Evolutionary conservation across 768 basidiomycete genomes (phyloP), one percentile per base, ranked within the genome.

Genomic region (Kwoniella dendrophila): DNA sequence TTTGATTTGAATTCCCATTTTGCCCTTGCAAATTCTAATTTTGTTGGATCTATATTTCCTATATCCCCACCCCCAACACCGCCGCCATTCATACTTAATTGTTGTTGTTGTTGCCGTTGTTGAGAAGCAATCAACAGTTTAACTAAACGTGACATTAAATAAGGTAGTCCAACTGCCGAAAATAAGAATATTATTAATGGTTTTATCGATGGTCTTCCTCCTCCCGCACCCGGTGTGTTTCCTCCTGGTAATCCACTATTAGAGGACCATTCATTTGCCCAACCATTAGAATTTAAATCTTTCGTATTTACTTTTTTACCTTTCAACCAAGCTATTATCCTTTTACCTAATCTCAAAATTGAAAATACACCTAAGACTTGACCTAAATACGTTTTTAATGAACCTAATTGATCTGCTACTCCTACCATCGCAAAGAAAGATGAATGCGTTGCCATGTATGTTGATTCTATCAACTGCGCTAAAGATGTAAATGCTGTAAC

Each of bases 391-490:
- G 94, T 89, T 51, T 92, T 85, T 43, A 97, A 85, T 69, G 92
- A 90, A 2, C 87, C 87, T 72, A 99, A 88, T 75, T 99, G 96
- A 73, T 99, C 96, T 38, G 94, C 84, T 45, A 99, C 95, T 64
- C 92, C 90, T 52, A 94, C 92, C 78, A 77, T 77, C 36, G 92
- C 92, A 78, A 94, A 95, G 80, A 95, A 95, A 8, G 87, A 89
- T 0, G 90, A 92, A 78, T 95, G 92, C 0, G 92, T 95, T 2
- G 95, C 95, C 88, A 97, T 90, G 80, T 95, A 97, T 4, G 95
- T 98, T 33, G 86, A 88, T 79, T 98, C 95, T 74, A 99, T 87
- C 87, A 99, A 94, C 78, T 98, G 95, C 0, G 95, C 88, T 64
- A 99, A 87, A 24, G 94, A 94, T 0, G 87, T 84, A 80, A 98